Conservation (phyloP, 768 basidiomycete genomes). For the Phaffia australis region DNA sequence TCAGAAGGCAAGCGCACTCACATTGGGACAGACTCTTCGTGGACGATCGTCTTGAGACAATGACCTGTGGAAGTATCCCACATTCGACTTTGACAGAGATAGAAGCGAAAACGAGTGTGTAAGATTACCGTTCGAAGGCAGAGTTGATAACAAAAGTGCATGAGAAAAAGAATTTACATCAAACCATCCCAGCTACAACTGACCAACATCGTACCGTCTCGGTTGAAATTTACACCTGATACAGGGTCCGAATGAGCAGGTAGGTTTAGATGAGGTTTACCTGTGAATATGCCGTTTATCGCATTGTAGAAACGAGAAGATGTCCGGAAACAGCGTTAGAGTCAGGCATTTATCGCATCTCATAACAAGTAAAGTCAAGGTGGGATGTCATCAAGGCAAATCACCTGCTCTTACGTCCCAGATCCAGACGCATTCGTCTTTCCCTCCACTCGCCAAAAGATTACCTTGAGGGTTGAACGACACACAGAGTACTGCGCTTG, state of each 20-base stretch:
- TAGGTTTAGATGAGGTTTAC: slow-evolving; percentile 69
- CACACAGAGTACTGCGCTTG: slow-evolving; percentile 87
- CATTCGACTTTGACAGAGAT: slow-evolving; percentile 55
- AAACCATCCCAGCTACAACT: slow-evolving; percentile 95
- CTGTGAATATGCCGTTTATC: slow-evolving; percentile 40
- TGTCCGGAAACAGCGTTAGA: neutral
- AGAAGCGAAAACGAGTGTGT: neutral
- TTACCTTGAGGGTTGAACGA: slow-evolving; percentile 85
- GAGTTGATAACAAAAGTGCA: neutral
- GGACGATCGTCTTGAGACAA: slow-evolving; percentile 91
- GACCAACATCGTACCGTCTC: slow-evolving; percentile 86
- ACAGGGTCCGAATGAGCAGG: slow-evolving; percentile 98
- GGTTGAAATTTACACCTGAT: slow-evolving; percentile 84
- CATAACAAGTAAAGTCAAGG: neutral
- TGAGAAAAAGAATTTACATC: slow-evolving; percentile 53
- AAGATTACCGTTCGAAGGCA: neutral
- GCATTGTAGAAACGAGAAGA: neutral
- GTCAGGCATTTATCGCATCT: neutral
- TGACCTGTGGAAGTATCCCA: slow-evolving; percentile 98
- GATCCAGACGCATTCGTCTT: slow-evolving; percentile 90
- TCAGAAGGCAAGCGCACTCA: slow-evolving; percentile 45
- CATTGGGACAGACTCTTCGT: slow-evolving; percentile 82
- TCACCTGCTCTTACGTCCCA: slow-evolving; percentile 89
- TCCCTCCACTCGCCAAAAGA: slow-evolving; percentile 82
- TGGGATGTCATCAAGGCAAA: neutral